phyloP scores from a whole-genome alignment of 1,284 basidiomycete species.

The Melampsora allii-populina region DNA sequence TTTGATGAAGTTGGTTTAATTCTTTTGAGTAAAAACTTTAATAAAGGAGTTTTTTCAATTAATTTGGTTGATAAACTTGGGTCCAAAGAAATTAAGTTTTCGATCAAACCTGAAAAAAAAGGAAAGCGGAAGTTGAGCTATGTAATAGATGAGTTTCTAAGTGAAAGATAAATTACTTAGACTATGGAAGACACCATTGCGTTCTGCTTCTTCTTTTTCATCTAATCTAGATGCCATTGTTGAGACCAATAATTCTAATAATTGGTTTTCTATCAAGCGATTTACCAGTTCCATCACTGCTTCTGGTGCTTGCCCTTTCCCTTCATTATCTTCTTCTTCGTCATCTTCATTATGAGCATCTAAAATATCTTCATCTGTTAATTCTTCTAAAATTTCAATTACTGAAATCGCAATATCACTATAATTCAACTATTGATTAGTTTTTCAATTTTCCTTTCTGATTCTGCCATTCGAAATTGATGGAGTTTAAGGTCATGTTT shows the following conservation, averaged over 20 bases:
- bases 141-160: no score
- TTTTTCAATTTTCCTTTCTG: no score
- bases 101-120: constrained; percentile 70
- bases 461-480: neutral
- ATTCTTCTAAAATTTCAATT: constrained; percentile 83
- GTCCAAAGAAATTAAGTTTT: constrained; percentile 83
- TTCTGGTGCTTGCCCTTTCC: constrained; percentile 7
- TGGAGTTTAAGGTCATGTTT: neutral
- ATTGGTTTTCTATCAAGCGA: constrained; percentile 68
- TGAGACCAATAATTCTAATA: constrained; percentile 82
- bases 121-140: no score
- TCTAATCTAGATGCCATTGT: constrained; percentile 75
- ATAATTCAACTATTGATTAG: constrained; percentile 69
- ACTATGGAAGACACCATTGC: constrained; percentile 87
- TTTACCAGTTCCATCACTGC: constrained; percentile 48
- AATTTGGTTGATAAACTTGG: constrained; percentile 68
- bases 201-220: constrained; percentile 78
- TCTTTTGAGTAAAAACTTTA: constrained; percentile 77
- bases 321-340: constrained; percentile 55
- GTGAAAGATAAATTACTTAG: constrained; percentile 59
- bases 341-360: constrained; percentile 69
- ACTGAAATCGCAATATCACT: constrained; percentile 89
- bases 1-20: constrained; percentile 62
- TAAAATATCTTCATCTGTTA: constrained; percentile 93
- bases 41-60: constrained; percentile 67